Evolutionary conservation across 306 rosid species (phyloP).

Genomic region (Quercus wislizeni): DNA sequence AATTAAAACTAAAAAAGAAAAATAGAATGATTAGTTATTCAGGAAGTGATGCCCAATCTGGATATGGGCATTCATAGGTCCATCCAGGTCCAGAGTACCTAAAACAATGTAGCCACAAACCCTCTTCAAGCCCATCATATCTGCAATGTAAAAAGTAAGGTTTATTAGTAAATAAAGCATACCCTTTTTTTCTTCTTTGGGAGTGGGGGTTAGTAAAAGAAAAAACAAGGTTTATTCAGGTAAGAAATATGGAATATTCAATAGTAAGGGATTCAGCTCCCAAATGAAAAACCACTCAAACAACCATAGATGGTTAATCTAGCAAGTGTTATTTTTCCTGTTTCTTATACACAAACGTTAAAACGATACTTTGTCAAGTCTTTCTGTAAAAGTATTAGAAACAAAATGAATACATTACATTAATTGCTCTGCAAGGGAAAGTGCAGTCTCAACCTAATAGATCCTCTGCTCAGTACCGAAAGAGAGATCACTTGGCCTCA

Average conservation of each 20-base stretch:
- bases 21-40: slow-evolving; percentile 12
- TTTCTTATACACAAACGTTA: slow-evolving; percentile 10
- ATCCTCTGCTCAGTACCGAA: neutral
- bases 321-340: neutral
- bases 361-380: neutral
- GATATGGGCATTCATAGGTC: slow-evolving; percentile 78
- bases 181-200: neutral
- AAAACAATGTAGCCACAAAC: slow-evolving; percentile 75
- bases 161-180: neutral
- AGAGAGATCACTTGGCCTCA: neutral
- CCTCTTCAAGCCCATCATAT: slow-evolving; percentile 65
- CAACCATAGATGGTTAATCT: neutral
- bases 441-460: slow-evolving; percentile 4
- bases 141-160: slow-evolving; percentile 40
- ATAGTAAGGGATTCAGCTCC: slow-evolving; percentile 1
- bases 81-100: slow-evolving; percentile 80
- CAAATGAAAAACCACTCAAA: neutral
- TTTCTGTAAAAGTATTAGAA: neutral
- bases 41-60: slow-evolving; percentile 66
- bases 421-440: neutral
- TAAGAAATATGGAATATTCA: slow-evolving; percentile 1
- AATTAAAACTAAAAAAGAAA: neutral
- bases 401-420: neutral
- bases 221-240: neutral
- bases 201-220: too few relatives aligned